Percentiles rank a stretch among this genome's conserved stretches.
Evolutionary conservation across 352 stramenopile species (phyloP).

Genomic region (Phytophthora crassamura): DNA sequence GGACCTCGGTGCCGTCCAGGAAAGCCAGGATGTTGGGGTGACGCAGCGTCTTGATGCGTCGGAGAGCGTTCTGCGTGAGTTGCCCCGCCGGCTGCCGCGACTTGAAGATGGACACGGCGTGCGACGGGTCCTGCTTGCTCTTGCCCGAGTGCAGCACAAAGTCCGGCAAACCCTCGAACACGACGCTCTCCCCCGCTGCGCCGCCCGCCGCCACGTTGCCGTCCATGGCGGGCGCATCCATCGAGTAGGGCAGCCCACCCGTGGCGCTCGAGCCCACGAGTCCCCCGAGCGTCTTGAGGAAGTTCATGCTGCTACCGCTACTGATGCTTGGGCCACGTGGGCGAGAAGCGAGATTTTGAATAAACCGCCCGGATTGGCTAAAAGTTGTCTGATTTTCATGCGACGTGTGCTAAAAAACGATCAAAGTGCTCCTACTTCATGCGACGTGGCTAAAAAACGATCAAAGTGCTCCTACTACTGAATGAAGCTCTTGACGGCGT

Average conservation of each 20-base stretch:
- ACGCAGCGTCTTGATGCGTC: constrained; percentile 93
- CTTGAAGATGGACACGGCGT: constrained; percentile 93
- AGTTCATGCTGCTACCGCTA: constrained; percentile 78
- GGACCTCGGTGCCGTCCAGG: constrained; percentile 79
- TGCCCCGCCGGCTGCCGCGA: constrained; percentile 78
- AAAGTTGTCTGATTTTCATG: no score
- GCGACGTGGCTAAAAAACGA: constrained; percentile 14
- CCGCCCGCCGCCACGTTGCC: constrained; percentile 52
- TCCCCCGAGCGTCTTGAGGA: constrained; percentile 86
- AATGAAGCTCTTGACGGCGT: constrained; percentile 56
- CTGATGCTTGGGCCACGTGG: no score
- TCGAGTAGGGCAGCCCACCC: constrained; percentile 75
- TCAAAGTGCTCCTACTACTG: constrained; percentile 17
- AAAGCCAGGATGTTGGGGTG: constrained; percentile 95
- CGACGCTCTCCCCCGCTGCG: constrained; percentile 43
- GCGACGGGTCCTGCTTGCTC: constrained; percentile 80
- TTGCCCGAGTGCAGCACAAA: constrained; percentile 89
- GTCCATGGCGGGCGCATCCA: constrained; percentile 49
- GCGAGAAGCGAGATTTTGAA: no score
- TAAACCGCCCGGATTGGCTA: no score
- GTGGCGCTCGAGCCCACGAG: constrained; percentile 74
- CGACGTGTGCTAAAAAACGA: no score
- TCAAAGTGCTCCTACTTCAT: no score
- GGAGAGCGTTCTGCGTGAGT: constrained; percentile 92
- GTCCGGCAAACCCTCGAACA: constrained; percentile 72